Conservation (phyloP, 495 filamentous ascomycete genomes). For the Bryoglossum gracile region DNA sequence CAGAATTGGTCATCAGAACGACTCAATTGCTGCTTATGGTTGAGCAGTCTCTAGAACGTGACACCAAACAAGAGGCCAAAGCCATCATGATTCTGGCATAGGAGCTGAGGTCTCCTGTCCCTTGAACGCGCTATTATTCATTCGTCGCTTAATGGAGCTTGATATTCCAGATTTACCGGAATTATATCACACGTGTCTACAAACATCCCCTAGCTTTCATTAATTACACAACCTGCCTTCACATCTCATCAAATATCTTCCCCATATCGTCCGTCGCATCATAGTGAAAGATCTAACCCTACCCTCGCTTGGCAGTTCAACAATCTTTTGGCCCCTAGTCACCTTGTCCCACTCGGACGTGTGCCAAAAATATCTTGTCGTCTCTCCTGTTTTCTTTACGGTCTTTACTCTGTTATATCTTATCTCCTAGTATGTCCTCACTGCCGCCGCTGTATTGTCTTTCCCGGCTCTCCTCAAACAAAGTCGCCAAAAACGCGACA, state of each 20-base stretch:
- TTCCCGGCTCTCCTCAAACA: constrained; percentile 41
- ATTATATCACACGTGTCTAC: too few relatives aligned
- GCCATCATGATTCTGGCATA: not conserved
- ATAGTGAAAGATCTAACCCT: constrained; percentile 55
- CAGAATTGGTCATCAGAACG: not conserved
- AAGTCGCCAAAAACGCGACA: constrained; percentile 56
- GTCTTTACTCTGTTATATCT: constrained; percentile 47
- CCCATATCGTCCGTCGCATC: constrained; percentile 56
- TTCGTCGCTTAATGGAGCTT: too few relatives aligned
- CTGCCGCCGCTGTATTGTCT: constrained; percentile 34
- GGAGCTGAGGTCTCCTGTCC: too few relatives aligned
- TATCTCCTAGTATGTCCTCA: constrained; percentile 41
- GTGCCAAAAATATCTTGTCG: constrained; percentile 55
- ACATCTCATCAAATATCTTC: constrained; percentile 29
- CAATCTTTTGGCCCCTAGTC: constrained; percentile 49
- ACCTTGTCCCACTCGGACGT: constrained; percentile 51
- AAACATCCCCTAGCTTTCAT: too few relatives aligned
- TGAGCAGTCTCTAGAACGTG: not conserved
- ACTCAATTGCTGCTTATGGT: not conserved
- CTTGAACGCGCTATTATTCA: too few relatives aligned
- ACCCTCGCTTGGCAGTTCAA: constrained; percentile 47
- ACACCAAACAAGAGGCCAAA: not conserved
- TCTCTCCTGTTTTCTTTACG: constrained; percentile 52
- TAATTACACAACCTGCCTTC: too few relatives aligned
- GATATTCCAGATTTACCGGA: too few relatives aligned